Evolutionary conservation across 73 alveolate species (phyloP).

Genomic region (Paramecium biaurelia): DNA sequence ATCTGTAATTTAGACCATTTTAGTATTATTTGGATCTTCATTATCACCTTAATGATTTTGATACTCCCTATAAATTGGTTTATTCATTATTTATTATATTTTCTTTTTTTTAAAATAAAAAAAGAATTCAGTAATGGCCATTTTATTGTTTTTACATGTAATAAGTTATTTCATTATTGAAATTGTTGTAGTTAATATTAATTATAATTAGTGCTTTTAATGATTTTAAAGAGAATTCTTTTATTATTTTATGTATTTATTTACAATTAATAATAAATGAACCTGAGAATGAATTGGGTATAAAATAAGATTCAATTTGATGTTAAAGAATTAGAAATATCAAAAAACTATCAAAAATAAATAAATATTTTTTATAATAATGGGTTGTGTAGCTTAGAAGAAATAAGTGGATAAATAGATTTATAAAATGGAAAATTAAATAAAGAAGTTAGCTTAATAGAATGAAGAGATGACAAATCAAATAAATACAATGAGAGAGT

Average conservation of each 20-base stretch:
- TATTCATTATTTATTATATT: background rate
- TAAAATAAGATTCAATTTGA: background rate
- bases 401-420: background rate
- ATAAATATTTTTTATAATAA: background rate
- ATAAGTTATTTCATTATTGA: background rate
- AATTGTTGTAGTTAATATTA: background rate
- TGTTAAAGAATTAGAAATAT: background rate
- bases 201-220: background rate
- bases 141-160: background rate
- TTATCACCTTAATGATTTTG: background rate
- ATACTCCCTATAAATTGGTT: background rate
- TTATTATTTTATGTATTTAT: background rate
- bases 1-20: background rate
- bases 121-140: background rate
- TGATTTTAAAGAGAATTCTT: background rate
- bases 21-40: background rate
- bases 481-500: background rate
- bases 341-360: background rate
- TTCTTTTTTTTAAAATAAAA: background rate
- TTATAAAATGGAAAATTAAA: background rate
- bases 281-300: background rate
- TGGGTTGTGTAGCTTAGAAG: background rate
- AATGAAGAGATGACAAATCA: background rate
- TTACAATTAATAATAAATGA: background rate
- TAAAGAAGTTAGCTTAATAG: background rate